Evolutionary conservation across 441 rosid species (phyloP).

Genomic region (Mallotus japonicus): DNA sequence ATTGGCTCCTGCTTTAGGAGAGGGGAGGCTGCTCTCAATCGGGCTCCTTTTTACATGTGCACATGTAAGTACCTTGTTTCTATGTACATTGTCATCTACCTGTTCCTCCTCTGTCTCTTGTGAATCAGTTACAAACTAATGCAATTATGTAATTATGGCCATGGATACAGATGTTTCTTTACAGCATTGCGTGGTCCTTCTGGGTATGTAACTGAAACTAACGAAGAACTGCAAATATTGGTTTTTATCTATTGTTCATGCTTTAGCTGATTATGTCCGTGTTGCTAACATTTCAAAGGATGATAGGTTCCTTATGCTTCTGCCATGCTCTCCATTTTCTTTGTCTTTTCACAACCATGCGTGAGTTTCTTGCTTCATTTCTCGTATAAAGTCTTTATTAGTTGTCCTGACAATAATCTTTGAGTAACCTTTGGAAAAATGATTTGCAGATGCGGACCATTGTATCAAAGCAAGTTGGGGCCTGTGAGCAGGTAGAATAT

Average conservation of each 20-base stretch:
- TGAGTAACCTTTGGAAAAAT: background rate
- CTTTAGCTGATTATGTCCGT: background rate
- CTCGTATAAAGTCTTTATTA: background rate
- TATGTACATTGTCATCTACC: background rate
- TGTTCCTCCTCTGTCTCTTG: background rate
- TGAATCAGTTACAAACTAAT: background rate
- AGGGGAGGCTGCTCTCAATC: conserved; percentile 65
- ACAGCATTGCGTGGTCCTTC: conserved; percentile 74
- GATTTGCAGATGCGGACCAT: conserved; percentile 72
- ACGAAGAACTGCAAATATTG: background rate
- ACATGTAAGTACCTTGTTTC: conserved; percentile 50
- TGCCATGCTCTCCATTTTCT: conserved; percentile 57
- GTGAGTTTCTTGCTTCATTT: conserved; percentile 44
- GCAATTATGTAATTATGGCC: conserved; percentile 6
- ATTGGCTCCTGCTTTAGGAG: conserved; percentile 66
- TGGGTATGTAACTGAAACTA: conserved; percentile 53
- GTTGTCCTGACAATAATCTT: background rate
- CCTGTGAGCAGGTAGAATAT: conserved; percentile 64
- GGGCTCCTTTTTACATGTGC: conserved; percentile 68
- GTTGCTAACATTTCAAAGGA: conserved; percentile 26
- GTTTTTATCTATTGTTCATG: background rate
- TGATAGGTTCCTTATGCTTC: conserved; percentile 79
- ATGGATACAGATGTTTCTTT: conserved; percentile 65
- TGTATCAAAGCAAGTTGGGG: conserved; percentile 80
- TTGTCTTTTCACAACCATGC: conserved; percentile 67